These are phyloP conservation scores for Cladosporium austrohemisphaericum DNA, from an alignment of 2,329 filamentous ascomycete species.

Conservation along the genomic window DNA sequence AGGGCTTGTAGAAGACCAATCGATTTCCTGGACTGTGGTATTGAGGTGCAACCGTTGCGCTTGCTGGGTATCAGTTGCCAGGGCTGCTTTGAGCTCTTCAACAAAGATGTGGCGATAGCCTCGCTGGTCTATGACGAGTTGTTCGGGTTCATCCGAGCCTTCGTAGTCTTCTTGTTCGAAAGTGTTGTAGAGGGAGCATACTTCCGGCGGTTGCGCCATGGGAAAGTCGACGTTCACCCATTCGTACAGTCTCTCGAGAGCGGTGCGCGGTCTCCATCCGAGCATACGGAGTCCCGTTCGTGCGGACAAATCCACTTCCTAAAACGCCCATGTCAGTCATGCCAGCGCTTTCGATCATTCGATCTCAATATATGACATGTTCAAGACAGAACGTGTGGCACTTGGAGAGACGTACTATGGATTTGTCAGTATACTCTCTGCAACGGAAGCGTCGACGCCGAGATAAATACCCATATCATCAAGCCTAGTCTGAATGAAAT, in stretches of 20 bases:
- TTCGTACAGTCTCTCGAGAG: constrained; percentile 10
- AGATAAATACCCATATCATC: too few species aligned
- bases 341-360: too few species aligned
- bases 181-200: constrained; percentile 9
- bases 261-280: constrained; percentile 8
- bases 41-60: constrained; percentile 1
- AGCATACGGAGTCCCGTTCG: constrained; percentile 11
- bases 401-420: too few species aligned
- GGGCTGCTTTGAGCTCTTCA: constrained; percentile 10
- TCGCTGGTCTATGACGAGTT: constrained; percentile 7
- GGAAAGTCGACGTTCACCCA: constrained; percentile 13
- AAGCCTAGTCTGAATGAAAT: constrained; percentile 9
- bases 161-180: constrained; percentile 12
- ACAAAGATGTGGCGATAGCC: constrained; percentile 13
- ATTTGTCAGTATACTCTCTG: too few species aligned
- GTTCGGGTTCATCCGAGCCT: constrained; percentile 6
- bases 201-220: constrained; percentile 6
- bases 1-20: constrained; percentile 19
- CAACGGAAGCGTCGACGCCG: too few species aligned
- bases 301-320: constrained; percentile 8
- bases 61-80: neutral
- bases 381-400: too few species aligned
- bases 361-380: too few species aligned
- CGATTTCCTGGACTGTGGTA: constrained; percentile 8
- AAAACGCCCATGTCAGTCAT: too few species aligned